Base-by-base conservation (phyloP, 805 yeast species). In the Nakazawaea wyomingensis region DNA sequence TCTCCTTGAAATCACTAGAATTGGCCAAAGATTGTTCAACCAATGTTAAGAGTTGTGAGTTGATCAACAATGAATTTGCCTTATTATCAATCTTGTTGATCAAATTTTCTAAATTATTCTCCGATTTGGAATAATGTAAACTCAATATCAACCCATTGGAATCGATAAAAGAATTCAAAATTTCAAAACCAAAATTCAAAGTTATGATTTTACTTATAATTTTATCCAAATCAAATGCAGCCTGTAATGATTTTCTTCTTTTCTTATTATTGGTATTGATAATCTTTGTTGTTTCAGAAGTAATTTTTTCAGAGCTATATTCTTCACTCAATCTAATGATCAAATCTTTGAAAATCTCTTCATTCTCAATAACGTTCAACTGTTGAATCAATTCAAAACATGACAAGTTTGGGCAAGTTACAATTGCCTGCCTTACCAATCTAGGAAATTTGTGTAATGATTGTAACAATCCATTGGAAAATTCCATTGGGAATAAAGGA, bases 371-470 rank as follows among this genome's bases (percentile, higher is more conserved):
- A 11, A 68, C 62, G 44, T 78, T 67, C 39, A 89, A 67, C 45
- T 85, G 88, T 6, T 61, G 57, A 31, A 86, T 64, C 20, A 90
- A 66, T 46, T 85, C 95, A 4, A 60, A 59, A 37, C 84, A 69
- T 7, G 84, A 72, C 31, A 89, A 62, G 44, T 80, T 79, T 5
- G 85, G 82, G 47, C 93, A 84, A 1, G 93, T 81, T 11, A 82
- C 85, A 39, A 88, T 75, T 1, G 95, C 91, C 59, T 85, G 96
- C 62, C 88, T 78, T 59, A 83, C 71, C 45, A 89, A 69, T 47
- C 84, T 74, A 29, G 87, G 81, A 46, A 74, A 69, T 36, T 71
- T 69, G 22, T 50, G 48, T 21, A 87, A 65, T 31, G 63, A 66
- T 13, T 67, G 55, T 34, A 91, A 62, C 35, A 90, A 59, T 1